Base-by-base conservation (phyloP, 2,329 filamentous ascomycete species). In the Cytospora paraplurivora region DNA sequence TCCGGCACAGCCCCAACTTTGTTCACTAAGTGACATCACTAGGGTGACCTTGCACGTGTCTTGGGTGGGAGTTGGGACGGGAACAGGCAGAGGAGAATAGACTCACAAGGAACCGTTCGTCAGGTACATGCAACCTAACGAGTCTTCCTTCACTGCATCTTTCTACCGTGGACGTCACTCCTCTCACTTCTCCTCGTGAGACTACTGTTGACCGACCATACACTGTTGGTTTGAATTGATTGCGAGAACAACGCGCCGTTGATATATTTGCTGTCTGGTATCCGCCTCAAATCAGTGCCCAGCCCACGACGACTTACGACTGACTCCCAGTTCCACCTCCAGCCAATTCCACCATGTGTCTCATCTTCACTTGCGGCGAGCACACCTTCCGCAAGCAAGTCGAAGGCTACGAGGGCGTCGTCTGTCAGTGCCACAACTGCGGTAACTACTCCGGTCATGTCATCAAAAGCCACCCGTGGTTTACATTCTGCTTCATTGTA, bases 401-500 rank as follows among this genome's bases (percentile, higher is more conserved):
- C 52, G 74, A 83, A 61, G 86, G 86, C 68, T 88, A 88, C 72
- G 83, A 88, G 70, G 82, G 83, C 68, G 73, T 88, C 66, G 74
- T 83, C 59, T 88, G 83, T 71, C 85, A 86, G 70, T 89, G 86
- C 71, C 82, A 86, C 74, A 87, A 88, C 75, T 89, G 86, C 74
- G 85, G 86, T 59, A 89, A 89, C 78, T 85, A 83, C 75, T 79
- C 81, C 2, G 86, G 79, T 15, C 79, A 78, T 66, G 85, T 88
- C 63, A 79, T 86, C 71, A 88, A 88, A 74, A 82, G 81, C 64
- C 81, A 88, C 64, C 86, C 86, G 50, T 92, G 89, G 88, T 93
- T 93, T 72, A 93, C 90, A 6, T 87, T 93, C 71, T 93, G 90
- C 80, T 92, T 90, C 76, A 76, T 92, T 59, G 85, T 88, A 76